phyloP scores from a whole-genome alignment of 371 early-diverging fungal genomes.

The Dichotomocladium elegans region DNA sequence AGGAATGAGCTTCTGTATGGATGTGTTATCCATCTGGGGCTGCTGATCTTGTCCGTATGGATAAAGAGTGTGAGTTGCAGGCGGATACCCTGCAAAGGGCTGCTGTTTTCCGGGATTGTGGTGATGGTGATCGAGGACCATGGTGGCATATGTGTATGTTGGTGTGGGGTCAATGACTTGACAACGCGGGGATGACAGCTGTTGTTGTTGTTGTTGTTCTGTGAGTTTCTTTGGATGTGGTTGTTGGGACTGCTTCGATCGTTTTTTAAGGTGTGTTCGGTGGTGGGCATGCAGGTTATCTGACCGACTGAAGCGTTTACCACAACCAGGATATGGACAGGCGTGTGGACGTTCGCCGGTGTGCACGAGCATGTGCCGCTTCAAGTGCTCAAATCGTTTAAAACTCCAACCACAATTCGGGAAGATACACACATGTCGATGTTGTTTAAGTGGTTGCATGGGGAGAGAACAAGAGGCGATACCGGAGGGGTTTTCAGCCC shows the following conservation, averaged over 20 bases:
- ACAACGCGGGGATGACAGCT: neutral
- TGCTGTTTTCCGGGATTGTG: neutral
- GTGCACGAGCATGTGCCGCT: conserved; percentile 66
- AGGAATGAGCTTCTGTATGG: conserved; percentile 1
- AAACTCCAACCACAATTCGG: conserved; percentile 48
- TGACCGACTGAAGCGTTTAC: conserved; percentile 61
- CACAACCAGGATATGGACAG: conserved; percentile 54
- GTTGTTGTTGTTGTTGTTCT: neutral
- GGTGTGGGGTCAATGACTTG: neutral
- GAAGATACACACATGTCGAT: conserved; percentile 37
- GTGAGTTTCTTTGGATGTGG: neutral
- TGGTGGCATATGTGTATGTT: neutral
- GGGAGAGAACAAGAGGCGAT: conserved; percentile 4
- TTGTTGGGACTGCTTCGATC: neutral
- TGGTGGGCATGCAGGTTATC: conserved; percentile 56
- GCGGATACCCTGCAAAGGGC: neutral
- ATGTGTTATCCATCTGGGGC: neutral
- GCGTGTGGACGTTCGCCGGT: conserved; percentile 53
- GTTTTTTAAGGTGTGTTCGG: conserved; percentile 29
- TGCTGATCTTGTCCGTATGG: neutral
- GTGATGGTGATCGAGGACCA: conserved; percentile 4
- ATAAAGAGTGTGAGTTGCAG: neutral
- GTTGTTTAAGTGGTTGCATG: conserved; percentile 7
- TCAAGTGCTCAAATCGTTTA: conserved; percentile 77
- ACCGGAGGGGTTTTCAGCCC: neutral